Conservation (phyloP, 1,284 basidiomycete species). For the Ganoderma meredithae region DNA sequence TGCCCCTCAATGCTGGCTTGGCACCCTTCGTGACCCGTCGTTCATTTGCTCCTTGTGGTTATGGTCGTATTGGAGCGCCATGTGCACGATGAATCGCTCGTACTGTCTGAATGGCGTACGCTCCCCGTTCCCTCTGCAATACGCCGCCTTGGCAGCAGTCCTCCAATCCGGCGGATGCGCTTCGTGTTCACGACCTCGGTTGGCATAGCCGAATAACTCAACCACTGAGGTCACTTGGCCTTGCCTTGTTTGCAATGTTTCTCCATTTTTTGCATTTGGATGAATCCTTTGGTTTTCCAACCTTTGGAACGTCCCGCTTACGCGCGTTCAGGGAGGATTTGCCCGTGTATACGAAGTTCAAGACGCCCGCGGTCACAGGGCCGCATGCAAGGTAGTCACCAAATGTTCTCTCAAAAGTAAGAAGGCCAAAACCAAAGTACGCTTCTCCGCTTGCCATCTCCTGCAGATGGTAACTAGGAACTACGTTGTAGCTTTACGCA, state of each 20-base stretch:
- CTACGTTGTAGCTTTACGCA: constrained; percentile 78
- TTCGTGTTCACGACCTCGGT: neutral
- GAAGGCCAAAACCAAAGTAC: constrained; percentile 92
- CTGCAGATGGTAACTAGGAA: neutral
- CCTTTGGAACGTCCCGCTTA: neutral
- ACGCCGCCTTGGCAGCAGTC: neutral
- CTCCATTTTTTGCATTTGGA: neutral
- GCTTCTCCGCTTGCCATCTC: constrained; percentile 4
- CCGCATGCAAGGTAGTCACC: constrained; percentile 91
- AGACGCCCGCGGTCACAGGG: constrained; percentile 65
- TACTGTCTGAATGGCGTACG: neutral
- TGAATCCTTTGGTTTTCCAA: neutral
- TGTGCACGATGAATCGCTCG: neutral
- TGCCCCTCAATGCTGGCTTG: neutral
- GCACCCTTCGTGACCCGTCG: neutral
- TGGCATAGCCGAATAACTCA: neutral
- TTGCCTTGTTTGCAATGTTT: neutral
- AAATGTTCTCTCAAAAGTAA: constrained; percentile 87
- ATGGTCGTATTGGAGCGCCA: neutral
- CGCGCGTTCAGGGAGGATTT: constrained; percentile 77
- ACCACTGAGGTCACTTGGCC: neutral
- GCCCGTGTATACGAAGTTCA: constrained; percentile 91
- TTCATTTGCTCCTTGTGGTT: neutral
- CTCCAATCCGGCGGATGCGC: neutral
- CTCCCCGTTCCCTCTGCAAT: neutral